Evolutionary conservation across 441 rosid species (phyloP).

Genomic region (Gossypium lobatum): DNA sequence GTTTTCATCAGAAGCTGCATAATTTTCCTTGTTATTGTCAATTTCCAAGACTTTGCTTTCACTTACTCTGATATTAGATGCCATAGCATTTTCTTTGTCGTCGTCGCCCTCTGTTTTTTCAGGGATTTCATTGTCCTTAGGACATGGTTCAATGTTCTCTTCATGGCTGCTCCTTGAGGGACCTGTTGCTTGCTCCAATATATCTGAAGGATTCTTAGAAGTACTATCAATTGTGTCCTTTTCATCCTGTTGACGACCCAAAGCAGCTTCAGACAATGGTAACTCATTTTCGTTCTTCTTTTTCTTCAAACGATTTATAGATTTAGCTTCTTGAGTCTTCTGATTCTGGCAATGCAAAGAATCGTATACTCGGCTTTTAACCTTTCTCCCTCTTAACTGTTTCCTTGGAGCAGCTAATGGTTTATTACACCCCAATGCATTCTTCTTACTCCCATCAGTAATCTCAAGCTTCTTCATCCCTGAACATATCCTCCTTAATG

Average conservation of each 20-base stretch:
- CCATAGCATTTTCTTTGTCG: slow-evolving; percentile 27
- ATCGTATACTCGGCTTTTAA: slow-evolving; percentile 87
- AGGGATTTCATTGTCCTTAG: background rate
- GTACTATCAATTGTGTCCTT: slow-evolving; percentile 22
- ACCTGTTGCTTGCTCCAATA: background rate
- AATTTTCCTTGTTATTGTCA: slow-evolving; percentile 40
- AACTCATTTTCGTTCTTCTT: slow-evolving; percentile 25
- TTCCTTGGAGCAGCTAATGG: slow-evolving; percentile 37
- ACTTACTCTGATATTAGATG: background rate
- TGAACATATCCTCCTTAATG: slow-evolving; percentile 43
- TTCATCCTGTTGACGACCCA: slow-evolving; percentile 16
- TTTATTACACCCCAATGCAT: slow-evolving; percentile 22
- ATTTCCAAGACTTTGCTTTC: slow-evolving; percentile 19
- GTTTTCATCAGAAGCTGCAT: slow-evolving; percentile 41
- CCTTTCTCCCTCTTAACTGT: slow-evolving; percentile 54
- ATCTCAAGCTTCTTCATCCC: slow-evolving; percentile 71
- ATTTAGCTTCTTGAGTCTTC: slow-evolving; percentile 27
- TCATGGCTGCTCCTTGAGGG: slow-evolving; percentile 4
- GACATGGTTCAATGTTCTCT: slow-evolving; percentile 10
- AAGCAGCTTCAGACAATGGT: slow-evolving; percentile 3
- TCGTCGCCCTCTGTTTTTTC: slow-evolving; percentile 18
- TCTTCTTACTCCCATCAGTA: slow-evolving; percentile 34
- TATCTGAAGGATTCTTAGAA: background rate
- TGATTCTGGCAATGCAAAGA: slow-evolving; percentile 32
- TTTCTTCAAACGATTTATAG: slow-evolving; percentile 28